Conservation (phyloP, 208 protist genomes). For the Crithidia expoeki region DNA sequence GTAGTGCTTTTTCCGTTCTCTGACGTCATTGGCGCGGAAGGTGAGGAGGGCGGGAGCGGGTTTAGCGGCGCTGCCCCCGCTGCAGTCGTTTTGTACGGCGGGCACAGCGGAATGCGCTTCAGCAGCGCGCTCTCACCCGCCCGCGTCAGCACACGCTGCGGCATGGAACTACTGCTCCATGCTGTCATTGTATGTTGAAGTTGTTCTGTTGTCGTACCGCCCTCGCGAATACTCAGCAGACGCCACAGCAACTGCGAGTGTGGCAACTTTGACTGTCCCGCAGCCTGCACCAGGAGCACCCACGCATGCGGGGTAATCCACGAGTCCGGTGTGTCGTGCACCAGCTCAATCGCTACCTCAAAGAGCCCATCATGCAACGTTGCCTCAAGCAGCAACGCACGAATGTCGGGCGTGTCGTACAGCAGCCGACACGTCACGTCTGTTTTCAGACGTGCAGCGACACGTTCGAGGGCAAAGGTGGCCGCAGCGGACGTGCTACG, state of each 20-base stretch:
- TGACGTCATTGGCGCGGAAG: not conserved
- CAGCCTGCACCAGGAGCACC: constrained; percentile 49
- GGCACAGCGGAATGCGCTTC: constrained; percentile 5
- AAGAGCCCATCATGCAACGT: constrained; percentile 48
- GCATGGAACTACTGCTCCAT: not conserved
- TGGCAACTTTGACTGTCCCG: constrained; percentile 59
- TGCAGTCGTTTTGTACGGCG: not conserved
- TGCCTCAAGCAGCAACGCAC: constrained; percentile 56
- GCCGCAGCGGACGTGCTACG: constrained; percentile 19
- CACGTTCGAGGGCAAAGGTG: constrained; percentile 26
- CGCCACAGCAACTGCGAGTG: constrained; percentile 69
- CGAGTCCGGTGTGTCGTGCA: constrained; percentile 41
- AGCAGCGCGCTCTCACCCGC: constrained; percentile 38
- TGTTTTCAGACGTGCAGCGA: constrained; percentile 10
- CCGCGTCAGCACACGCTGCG: constrained; percentile 22
- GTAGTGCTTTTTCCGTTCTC: not conserved
- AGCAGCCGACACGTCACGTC: constrained; percentile 23
- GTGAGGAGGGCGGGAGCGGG: not conserved
- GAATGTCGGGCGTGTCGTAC: constrained; percentile 46
- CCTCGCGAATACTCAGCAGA: constrained; percentile 33
- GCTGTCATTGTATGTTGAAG: not conserved
- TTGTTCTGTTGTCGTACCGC: not conserved
- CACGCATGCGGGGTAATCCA: constrained; percentile 69
- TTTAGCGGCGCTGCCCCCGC: not conserved
- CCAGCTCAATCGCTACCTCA: constrained; percentile 48